These are phyloP conservation scores for Leptographium flavum DNA, from an alignment of 2,329 filamentous ascomycete genomes.

Conservation along the genomic window DNA sequence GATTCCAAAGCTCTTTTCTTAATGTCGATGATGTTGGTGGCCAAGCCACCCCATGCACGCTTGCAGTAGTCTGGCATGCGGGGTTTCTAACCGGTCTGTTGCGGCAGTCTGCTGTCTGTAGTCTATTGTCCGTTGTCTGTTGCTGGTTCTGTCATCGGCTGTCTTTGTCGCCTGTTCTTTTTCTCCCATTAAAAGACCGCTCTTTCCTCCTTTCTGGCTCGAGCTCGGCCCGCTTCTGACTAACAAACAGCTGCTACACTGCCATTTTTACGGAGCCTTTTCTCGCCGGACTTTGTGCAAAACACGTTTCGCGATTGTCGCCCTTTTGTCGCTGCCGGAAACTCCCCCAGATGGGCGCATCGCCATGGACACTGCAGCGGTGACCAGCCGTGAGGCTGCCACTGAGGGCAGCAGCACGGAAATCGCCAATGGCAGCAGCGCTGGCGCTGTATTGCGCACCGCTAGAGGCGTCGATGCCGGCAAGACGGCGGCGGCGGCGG, in stretches of 20 bases:
- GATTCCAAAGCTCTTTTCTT: too few species aligned
- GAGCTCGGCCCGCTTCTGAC: neutral
- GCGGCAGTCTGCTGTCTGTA: too few species aligned
- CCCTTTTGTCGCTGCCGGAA: neutral
- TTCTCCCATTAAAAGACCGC: too few species aligned
- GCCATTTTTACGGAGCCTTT: neutral
- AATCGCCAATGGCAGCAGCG: neutral
- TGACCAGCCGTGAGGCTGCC: constrained; percentile 1
- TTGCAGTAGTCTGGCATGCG: too few species aligned
- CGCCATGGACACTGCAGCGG: constrained; percentile 7
- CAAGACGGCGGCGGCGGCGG: too few species aligned
- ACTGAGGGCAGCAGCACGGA: neutral
- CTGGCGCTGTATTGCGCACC: too few species aligned
- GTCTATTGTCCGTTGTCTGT: too few species aligned
- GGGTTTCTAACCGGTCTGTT: too few species aligned
- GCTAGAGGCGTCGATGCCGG: neutral
- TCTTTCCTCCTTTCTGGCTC: neutral
- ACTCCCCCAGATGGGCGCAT: constrained; percentile 6
- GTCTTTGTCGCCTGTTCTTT: too few species aligned
- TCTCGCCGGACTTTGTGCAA: neutral
- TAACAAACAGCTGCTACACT: neutral
- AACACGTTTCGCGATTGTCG: neutral
- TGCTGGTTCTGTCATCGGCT: too few species aligned
- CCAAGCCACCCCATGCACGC: too few species aligned
- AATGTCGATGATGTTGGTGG: too few species aligned